Base-by-base conservation (phyloP, 139 green algal genomes). In the Auxenochlorella pyrenoidosa region DNA sequence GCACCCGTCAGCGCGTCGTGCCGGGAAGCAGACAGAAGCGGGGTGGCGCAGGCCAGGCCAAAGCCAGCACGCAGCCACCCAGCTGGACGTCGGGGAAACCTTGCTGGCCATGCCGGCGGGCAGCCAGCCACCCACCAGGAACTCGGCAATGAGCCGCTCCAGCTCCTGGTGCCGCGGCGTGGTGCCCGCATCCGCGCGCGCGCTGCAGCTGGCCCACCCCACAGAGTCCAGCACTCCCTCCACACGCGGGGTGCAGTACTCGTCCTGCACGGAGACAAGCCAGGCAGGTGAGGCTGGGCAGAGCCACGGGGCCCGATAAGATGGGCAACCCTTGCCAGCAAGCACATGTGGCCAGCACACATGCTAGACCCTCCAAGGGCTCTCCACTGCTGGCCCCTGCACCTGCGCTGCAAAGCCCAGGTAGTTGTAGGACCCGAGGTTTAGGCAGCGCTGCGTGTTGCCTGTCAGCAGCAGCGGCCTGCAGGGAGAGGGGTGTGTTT, bases 371-470 rank as follows among this genome's bases (percentile, higher is more conserved):
- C n/a, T n/a, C n/a, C n/a, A n/a, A 32, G 1, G 3, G 19, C 3
- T 68, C 54, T 63, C 16, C 54, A 8, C 54, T 63, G 54, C 54
- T 63, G 54, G 2, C 22, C 13, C 8, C 18, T 43, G 16, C 28
- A 41, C 75, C 75, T 81, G 84, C 2, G 84, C 84, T 30, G 96
- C 98, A 94, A 99, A 99, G 47, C 98, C 98, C 32, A 99, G 94
- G 88, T 99, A 99, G 92, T 99, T 99, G 90, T 99, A 99, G 12
- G 93, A 98, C 12, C 96, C 95, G 59, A 99, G 92, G 91, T 99
- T 99, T 15, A 99, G 92, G 92, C 96, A 98, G 30, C 83, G 80
- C 58, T 72, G 79, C 0, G 65, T 91, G 15, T 79, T 81, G 16
- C 95, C 96, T 0, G 93, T 97, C n/a, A 97, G 47, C 32, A 92